A percentile compares a stretch with the other conserved stretches of the same genome.
Conservation (phyloP, 305 asterid species). For the Fraxinus velutina region DNA sequence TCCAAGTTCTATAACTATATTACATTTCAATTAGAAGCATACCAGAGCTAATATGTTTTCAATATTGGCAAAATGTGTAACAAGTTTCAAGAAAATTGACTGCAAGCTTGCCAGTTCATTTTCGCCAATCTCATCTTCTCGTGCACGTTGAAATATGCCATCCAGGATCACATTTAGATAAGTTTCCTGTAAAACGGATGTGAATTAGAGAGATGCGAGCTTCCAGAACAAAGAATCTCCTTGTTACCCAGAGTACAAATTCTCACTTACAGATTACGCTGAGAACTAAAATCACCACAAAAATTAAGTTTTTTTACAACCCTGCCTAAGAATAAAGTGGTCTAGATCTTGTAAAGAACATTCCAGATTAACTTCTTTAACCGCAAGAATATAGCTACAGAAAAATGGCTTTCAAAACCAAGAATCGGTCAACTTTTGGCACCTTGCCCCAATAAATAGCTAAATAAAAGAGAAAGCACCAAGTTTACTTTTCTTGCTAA, state of each 20-base stretch:
- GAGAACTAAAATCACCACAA: conserved; percentile 2
- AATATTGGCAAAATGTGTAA: conserved; percentile 49
- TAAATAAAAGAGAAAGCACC: background rate
- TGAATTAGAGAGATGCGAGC: conserved; percentile 14
- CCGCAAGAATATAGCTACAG: background rate
- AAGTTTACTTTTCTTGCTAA: background rate
- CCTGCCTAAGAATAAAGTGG: background rate
- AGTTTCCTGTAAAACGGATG: conserved; percentile 45
- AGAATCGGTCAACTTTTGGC: background rate
- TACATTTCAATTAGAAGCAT: conserved; percentile 30
- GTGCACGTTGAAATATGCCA: conserved; percentile 54
- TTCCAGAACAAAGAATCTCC: conserved; percentile 13
- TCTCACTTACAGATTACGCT: background rate
- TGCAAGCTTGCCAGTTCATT: conserved; percentile 56
- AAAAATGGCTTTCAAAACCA: conserved; percentile 8
- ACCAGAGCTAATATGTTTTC: conserved; percentile 61
- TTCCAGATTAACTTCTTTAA: background rate
- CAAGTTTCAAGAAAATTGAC: conserved; percentile 60
- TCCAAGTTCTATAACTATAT: background rate
- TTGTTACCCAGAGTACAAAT: conserved; percentile 20
- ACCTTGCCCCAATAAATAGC: background rate
- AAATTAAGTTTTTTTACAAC: background rate
- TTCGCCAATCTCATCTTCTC: conserved; percentile 47
- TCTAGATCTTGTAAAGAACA: background rate
- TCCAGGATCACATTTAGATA: conserved; percentile 47